Percentiles rank a stretch among this genome's conserved stretches.
Evolutionary conservation across 176 grass and related monocot species (phyloP).

Genomic region (Zizania latifolia): DNA sequence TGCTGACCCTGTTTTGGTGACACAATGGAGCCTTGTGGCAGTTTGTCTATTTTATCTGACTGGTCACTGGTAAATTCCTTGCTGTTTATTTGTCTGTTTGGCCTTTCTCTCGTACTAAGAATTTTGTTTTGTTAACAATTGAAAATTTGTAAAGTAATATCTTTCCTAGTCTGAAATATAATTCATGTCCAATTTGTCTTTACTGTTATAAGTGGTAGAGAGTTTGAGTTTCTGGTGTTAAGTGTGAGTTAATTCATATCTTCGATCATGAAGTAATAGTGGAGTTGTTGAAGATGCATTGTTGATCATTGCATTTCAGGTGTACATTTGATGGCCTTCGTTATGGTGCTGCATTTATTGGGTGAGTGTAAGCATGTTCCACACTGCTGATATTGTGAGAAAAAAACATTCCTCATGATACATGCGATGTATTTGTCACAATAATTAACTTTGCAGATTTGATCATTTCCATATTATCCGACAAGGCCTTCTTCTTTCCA

Average conservation of each 20-base stretch:
- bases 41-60: slow-evolving; percentile 91
- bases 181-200: not conserved
- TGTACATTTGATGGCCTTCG: slow-evolving; percentile 96
- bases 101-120: not conserved
- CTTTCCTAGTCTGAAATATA: not conserved
- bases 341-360: slow-evolving; percentile 94
- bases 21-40: slow-evolving; percentile 81
- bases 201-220: not conserved
- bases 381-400: not conserved
- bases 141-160: not conserved
- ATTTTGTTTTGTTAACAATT: not conserved
- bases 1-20: slow-evolving; percentile 58
- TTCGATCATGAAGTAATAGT: too few species aligned
- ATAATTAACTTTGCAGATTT: slow-evolving; percentile 57
- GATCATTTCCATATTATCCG: slow-evolving; percentile 85
- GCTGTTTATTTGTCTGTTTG: slow-evolving; percentile 2
- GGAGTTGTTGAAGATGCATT: slow-evolving; percentile 6
- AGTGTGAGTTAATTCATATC: not conserved
- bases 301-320: slow-evolving; percentile 48
- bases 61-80: slow-evolving; percentile 79
- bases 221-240: slow-evolving; percentile 3
- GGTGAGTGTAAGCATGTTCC: slow-evolving; percentile 47
- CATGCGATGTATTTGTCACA: slow-evolving; percentile 20
- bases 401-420: not conserved
- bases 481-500: slow-evolving; percentile 76